These are phyloP conservation scores for Dactylis glomerata DNA, from an alignment of 176 grass and related monocot genomes.

Conservation along the genomic window DNA sequence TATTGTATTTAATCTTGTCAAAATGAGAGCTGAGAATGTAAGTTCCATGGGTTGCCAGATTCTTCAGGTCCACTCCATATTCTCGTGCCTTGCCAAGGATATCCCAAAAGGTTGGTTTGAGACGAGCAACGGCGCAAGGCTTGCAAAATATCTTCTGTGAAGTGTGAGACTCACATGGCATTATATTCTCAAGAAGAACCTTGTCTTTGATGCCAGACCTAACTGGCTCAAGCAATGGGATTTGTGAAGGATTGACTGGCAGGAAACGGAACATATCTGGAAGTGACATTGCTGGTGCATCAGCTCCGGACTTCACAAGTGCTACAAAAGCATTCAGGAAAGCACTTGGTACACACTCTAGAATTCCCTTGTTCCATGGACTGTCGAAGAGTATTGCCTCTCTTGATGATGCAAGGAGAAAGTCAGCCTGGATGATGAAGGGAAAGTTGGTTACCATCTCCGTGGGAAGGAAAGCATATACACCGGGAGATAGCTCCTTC, in stretches of 20 bases:
- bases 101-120: slow-evolving; percentile 49
- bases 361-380: slow-evolving; percentile 78
- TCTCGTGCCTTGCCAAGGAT: slow-evolving; percentile 40
- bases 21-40: slow-evolving; percentile 58
- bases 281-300: slow-evolving; percentile 32
- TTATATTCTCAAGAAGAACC: slow-evolving; percentile 41
- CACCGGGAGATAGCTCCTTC: slow-evolving; percentile 17
- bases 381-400: slow-evolving; percentile 58
- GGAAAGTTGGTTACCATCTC: slow-evolving; percentile 69
- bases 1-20: slow-evolving; percentile 40
- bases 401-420: slow-evolving; percentile 66
- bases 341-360: slow-evolving; percentile 59
- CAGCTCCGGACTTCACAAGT: slow-evolving; percentile 41
- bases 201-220: slow-evolving; percentile 60
- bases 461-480: slow-evolving; percentile 74
- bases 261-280: slow-evolving; percentile 50
- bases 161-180: slow-evolving; percentile 54
- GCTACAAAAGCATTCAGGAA: slow-evolving; percentile 57
- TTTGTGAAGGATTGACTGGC: slow-evolving; percentile 26
- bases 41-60: slow-evolving; percentile 50
- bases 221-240: slow-evolving; percentile 51
- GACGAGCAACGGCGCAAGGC: slow-evolving; percentile 37
- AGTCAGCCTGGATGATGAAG: slow-evolving; percentile 79
- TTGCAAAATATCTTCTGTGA: slow-evolving; percentile 69
- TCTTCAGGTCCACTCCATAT: slow-evolving; percentile 32